Evolutionary conservation across 2,329 filamentous ascomycete species (phyloP).

Genomic region (Pseudogymnoascus sp.): DNA sequence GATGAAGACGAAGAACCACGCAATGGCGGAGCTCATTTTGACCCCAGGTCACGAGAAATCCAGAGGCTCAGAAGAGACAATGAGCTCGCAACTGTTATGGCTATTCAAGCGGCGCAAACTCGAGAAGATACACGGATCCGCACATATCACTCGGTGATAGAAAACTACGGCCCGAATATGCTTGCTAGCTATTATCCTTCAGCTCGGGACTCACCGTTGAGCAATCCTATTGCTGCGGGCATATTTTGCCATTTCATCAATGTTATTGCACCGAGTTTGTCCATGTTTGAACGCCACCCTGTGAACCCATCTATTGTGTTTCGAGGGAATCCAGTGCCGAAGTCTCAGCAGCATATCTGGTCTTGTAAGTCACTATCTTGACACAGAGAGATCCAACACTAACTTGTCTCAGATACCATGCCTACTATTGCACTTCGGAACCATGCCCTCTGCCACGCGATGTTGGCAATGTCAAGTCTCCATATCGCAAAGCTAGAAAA

Average conservation of each 20-base stretch:
- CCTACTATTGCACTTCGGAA: slow-evolving; percentile 77
- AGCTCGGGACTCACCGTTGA: slow-evolving; percentile 63
- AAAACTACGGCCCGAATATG: slow-evolving; percentile 36
- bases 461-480: slow-evolving; percentile 77
- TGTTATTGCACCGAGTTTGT: slow-evolving; percentile 78
- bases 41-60: neutral
- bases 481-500: slow-evolving; percentile 80
- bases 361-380: slow-evolving; percentile 42
- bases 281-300: slow-evolving; percentile 78
- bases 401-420: slow-evolving; percentile 56
- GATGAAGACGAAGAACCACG: slow-evolving; percentile 45
- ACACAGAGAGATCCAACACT: slow-evolving; percentile 21
- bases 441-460: slow-evolving; percentile 82
- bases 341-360: slow-evolving; percentile 59
- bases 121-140: slow-evolving; percentile 32
- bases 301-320: slow-evolving; percentile 65
- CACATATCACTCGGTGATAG: slow-evolving; percentile 40
- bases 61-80: slow-evolving; percentile 17
- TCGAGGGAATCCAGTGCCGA: slow-evolving; percentile 52
- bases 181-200: slow-evolving; percentile 63
- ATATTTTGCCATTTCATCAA: slow-evolving; percentile 91
- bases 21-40: neutral
- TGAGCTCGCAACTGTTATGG: slow-evolving; percentile 26
- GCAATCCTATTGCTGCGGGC: slow-evolving; percentile 70
- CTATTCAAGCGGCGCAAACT: slow-evolving; percentile 25